A percentile compares a stretch with the other conserved stretches of the same genome.
phyloP scores from a whole-genome alignment of 495 filamentous ascomycete genomes.

The Penicillium daleae region DNA sequence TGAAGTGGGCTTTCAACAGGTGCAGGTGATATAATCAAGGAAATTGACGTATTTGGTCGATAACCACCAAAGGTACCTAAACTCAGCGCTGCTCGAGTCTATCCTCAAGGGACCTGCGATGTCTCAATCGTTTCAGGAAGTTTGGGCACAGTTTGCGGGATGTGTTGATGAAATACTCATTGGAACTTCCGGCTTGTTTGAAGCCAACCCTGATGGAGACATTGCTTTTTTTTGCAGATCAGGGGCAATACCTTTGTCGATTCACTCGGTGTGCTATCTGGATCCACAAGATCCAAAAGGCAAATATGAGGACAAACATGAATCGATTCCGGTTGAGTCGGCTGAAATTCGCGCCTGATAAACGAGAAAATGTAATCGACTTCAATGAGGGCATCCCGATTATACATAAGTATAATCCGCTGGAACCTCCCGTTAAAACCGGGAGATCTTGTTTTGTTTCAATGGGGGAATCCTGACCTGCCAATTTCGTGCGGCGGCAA shows the following conservation, averaged over 20 bases:
- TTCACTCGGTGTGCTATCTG: background rate
- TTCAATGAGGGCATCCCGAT: background rate
- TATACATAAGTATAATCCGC: no score
- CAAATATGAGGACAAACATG: background rate
- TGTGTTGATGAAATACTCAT: background rate
- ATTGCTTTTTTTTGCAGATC: background rate
- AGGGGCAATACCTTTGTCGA: background rate
- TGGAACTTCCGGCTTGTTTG: background rate
- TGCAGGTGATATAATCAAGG: no score
- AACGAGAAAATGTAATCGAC: background rate
- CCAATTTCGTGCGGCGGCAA: no score
- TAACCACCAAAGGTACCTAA: no score
- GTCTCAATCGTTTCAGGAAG: background rate
- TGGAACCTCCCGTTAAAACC: background rate
- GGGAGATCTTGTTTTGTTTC: background rate
- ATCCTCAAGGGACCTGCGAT: background rate
- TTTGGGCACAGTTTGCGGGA: background rate
- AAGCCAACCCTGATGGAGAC: no score
- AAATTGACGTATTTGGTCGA: no score
- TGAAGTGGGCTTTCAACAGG: no score
- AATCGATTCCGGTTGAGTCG: background rate
- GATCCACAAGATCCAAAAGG: background rate
- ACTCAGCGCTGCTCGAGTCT: background rate
- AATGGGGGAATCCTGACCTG: no score
- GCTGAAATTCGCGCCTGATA: background rate